Evolutionary conservation across 345 rosid species (phyloP).

Genomic region (Pistacia vera): DNA sequence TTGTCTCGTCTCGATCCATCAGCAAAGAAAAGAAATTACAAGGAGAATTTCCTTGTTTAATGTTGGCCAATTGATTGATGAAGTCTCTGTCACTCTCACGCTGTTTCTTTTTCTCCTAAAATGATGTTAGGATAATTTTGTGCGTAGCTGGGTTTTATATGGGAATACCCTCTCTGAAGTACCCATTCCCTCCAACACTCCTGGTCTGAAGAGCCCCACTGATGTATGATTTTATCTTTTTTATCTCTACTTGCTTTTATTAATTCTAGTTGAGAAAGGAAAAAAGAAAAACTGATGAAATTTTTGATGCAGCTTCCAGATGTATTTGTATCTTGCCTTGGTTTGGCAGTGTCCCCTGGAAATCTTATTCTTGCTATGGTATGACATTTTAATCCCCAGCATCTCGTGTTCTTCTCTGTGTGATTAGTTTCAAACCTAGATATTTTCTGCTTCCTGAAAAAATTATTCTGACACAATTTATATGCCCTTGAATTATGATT

Average conservation of each 20-base stretch:
- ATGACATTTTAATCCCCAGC: conserved; percentile 17
- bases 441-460: background rate
- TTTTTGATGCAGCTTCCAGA: conserved; percentile 74
- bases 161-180: conserved; percentile 63
- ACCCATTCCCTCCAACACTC: conserved; percentile 63
- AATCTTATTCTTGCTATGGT: conserved; percentile 85
- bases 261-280: conserved; percentile 20
- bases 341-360: conserved; percentile 83
- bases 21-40: background rate
- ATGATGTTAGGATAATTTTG: conserved; percentile 71
- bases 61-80: background rate
- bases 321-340: conserved; percentile 72
- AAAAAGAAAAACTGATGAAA: background rate
- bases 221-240: conserved; percentile 53
- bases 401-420: conserved; percentile 3
- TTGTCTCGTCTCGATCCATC: background rate
- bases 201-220: conserved; percentile 55
- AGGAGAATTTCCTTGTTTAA: background rate
- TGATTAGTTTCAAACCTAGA: conserved; percentile 13
- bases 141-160: conserved; percentile 68
- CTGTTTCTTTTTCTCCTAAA: background rate
- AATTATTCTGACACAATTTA: background rate
- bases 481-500: background rate
- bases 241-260: conserved; percentile 14
- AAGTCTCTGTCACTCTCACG: background rate